Evolutionary conservation across 2,329 filamentous ascomycete genomes (phyloP), one percentile per base, ranked within the genome.

Genomic region (Neurospora sp.): DNA sequence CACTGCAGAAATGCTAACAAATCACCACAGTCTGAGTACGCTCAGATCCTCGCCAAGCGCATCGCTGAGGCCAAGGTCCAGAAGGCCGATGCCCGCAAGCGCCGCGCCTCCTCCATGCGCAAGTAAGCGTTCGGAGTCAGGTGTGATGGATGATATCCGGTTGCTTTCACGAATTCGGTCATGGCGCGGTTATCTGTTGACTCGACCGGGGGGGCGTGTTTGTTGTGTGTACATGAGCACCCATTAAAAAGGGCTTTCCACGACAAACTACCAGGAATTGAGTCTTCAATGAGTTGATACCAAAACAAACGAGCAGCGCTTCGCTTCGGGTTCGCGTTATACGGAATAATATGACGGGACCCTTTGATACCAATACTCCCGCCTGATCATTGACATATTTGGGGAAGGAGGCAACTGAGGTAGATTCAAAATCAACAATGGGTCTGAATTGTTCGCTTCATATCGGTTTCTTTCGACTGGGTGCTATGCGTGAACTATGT

Each of bases 81-180:
- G 85, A 95, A 96, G 88, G 90, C 90, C 79, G 95, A 98, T 86
- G 86, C 91, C 83, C 92, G 93, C 87, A 98, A 98, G 93, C 91
- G 96, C 83, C 90, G 96, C 82, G 95, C 95, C 79, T 96, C 92
- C 83, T 97, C 95, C 80, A 93, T 96, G 91, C 90, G 87, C 87
- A 95, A 95, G 87, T 93, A 92, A 85, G 86, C 80, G 71, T 76
- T 75, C 79, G 76, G 77, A 70, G 72, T 75, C 75, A 71, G 68
- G 66, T 73, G 73, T 75, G 76, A 74, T 74, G 74, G 75, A 72
- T 72, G 74, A 62, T 62, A 62, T 75, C 72, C 70, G 75, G 71
- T 74, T 75, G 74, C 71, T 76, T 75, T 75, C 66, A 72, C 73
- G 73, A 76, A 74, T 75, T 62, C 66, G 75, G 73, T 74, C 71